Base-by-base conservation (phyloP, 345 rosid genomes). In the Euphorbia tirucalli region DNA sequence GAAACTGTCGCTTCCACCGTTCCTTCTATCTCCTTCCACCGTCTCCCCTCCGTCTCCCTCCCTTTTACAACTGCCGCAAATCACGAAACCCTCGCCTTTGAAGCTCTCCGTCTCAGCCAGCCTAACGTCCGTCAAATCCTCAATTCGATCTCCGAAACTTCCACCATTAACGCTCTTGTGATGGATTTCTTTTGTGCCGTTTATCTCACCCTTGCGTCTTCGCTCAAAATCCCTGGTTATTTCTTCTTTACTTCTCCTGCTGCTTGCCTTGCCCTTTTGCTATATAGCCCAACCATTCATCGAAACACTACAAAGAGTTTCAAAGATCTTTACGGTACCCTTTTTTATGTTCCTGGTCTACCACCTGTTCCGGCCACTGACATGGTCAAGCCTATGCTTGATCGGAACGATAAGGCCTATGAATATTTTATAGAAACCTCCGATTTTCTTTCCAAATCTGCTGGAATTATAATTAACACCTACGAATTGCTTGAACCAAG, bases 391-490 rank as follows among this genome's bases (percentile, higher is more conserved):
- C 73, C 78, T 6, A 0, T 75, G 3, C 76, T 69, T 7, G 68
- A 83, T 57, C 81, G 83, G 10, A 5, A 37, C 11, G 63, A 55
- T 10, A 31, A 49, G 52, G 64, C 69, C 18, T 83, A 76, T 18
- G 22, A 39, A 4, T 44, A 5, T 69, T 56, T 72, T 46, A 24
- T 80, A 19, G 79, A 77, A 28, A 4, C 4, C 21, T 0, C 22
- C 59, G 35, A 25, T 1, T 9, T 60, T 6, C 28, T 37, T 13
- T 24, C 61, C 1, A 58, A 61, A 50, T 27, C 78, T 0, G 73
- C 75, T 3, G 96, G 93, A 55, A 59, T 92, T 30, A 81, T 92
- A 0, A 67, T 82, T 0, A 88, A 92, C 82, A 78, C 89, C 2
- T 92, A 85, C 39, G 87, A 84, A 6, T 41, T 54, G 21, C 87